Evolutionary conservation across 2,329 filamentous ascomycete species (phyloP), one percentile per base, ranked within the genome.

Genomic region (Aschersonia sp.): DNA sequence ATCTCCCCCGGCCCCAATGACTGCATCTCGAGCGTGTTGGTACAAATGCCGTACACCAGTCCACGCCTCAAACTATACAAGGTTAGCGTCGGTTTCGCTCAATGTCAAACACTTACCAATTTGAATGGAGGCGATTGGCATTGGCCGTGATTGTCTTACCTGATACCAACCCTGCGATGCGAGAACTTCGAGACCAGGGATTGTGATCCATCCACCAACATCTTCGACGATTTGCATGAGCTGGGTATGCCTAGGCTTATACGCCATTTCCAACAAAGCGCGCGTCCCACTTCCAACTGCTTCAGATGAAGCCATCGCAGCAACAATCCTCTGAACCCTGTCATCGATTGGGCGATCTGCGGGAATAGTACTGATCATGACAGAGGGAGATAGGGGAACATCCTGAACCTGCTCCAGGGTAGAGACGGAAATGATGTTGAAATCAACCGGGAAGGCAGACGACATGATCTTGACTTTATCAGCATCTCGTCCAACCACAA

Each of bases 211-310:
- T 4, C 83, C 82, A 9, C 61, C 61, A 10, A 77, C 76, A 55
- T 83, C 76, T 56, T 80, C 73, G 2, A 89, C 90, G 60, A 96
- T 69, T 60, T 85, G 76, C 81, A 97, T 96, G 54, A 95, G 66
- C 6, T 83, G 78, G 5, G 92, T 98, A 46, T 85, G 75, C 0
- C 76, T 71, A 22, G 92, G 92, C 65, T 90, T 94, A 65, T 98
- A 98, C 2, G 92, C 90, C 89, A 98, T 95, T 64, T 98, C 92
- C 4, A 97, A 68, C 51, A 97, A 66, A 10, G 92, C 76, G 22
- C 76, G 75, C 30, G 65, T 66, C 5, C 65, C 65, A 30, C 49
- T 49, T 53, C 58, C 60, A 8, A 29, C 30, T 5, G 44, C 51
- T 58, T 65, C 30, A 63, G 63, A 49, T 68, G 66, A 46, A n/a